Evolutionary conservation across 2,329 filamentous ascomycete species (phyloP), one percentile per base, ranked within the genome.

Genomic region (Pseudophaeomoniella oleicola): DNA sequence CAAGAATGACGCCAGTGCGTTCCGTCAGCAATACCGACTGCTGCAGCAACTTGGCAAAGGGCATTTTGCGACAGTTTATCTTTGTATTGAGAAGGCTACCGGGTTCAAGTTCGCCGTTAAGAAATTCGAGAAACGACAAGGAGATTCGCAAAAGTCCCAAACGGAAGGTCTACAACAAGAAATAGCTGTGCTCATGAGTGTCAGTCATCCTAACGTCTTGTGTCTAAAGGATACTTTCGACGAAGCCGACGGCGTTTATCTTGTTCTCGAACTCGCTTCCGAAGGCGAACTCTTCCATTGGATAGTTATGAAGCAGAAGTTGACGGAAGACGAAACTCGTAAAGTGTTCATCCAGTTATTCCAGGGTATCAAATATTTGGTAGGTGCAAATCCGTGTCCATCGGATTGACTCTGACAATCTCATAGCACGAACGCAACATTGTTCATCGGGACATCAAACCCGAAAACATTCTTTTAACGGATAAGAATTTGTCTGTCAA

Each of bases 391-490:
- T n/a, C n/a, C n/a, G n/a, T n/a, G n/a, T n/a, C n/a, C n/a, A n/a
- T n/a, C n/a, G n/a, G n/a, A n/a, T n/a, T n/a, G 5, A 10, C 32
- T 13, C 44, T 47, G 43, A 49, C 27, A 3, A 16, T 5, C 17
- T 35, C 11, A 19, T 18, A 94, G 88, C 90, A 98, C 55, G 90
- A 96, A 42, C 82, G 90, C 43, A 92, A 90, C 50, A 93, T 98
- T 55, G 87, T 96, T 4, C 90, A 98, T 56, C 81, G 90, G 39
- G 90, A 98, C 50, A 94, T 98, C 60, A 96, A 94, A 58, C 88
- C 87, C 0, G 88, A 96, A 54, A 96, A 96, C 50, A 96, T 98
- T 19, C 63, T 98, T 5, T 64, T 98, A 22, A 76, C 81, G 4
- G 85, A 94, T 58, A 85, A 84, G 50, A 71, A 90, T 19, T 63